Conservation (phyloP, 1,284 basidiomycete genomes). For the Moniliophthora roreri region DNA sequence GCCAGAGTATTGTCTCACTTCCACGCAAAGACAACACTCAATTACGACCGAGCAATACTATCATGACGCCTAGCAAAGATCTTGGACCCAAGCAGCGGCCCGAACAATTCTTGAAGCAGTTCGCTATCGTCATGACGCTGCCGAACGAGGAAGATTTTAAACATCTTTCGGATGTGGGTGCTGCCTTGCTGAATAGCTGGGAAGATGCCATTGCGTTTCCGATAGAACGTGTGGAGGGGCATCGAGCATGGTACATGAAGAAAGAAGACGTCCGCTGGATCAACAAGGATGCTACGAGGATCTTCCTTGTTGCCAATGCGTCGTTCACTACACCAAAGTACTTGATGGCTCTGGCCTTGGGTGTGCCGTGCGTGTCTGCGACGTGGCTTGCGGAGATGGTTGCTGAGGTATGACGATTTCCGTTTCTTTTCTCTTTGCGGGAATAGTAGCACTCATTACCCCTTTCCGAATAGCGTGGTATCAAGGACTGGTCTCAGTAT, state of each 20-base stretch:
- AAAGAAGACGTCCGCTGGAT: constrained; percentile 45
- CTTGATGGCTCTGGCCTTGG: constrained; percentile 78
- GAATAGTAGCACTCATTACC: constrained; percentile 20
- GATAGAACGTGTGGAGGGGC: constrained; percentile 15
- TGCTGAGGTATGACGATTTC: constrained; percentile 33
- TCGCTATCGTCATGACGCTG: background rate
- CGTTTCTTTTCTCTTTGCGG: too few species aligned
- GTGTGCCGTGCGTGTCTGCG: constrained; percentile 78
- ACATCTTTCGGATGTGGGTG: constrained; percentile 56
- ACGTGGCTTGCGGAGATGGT: constrained; percentile 57
- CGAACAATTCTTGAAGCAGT: background rate
- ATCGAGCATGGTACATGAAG: constrained; percentile 49
- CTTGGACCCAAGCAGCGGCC: background rate
- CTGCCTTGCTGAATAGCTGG: constrained; percentile 65
- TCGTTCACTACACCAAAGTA: constrained; percentile 74
- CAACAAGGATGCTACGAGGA: constrained; percentile 41
- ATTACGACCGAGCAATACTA: background rate
- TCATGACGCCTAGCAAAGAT: background rate
- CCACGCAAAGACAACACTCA: background rate
- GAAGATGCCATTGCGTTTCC: constrained; percentile 46
- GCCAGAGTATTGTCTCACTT: background rate
- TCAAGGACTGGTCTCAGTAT: constrained; percentile 60
- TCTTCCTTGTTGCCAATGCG: constrained; percentile 71
- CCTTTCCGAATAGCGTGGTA: constrained; percentile 3
- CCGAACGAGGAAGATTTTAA: constrained; percentile 38